Evolutionary conservation across 2,329 filamentous ascomycete species (phyloP).

Genomic region (Diaporthe sp.): DNA sequence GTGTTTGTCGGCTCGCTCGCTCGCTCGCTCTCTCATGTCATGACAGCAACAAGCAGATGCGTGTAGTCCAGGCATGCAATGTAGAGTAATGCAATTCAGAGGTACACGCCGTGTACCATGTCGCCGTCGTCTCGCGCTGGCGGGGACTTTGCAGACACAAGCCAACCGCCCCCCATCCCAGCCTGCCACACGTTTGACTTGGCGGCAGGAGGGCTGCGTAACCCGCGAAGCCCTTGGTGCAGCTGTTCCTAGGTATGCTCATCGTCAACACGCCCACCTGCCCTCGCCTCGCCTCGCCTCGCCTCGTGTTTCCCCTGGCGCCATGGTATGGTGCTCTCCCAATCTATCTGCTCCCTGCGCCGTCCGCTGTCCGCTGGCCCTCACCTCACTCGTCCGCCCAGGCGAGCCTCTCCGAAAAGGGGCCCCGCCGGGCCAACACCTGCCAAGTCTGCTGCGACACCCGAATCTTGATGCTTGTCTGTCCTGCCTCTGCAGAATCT

Average conservation of each 20-base stretch:
- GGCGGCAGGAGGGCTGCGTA: conserved; percentile 26
- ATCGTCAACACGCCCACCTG: not conserved
- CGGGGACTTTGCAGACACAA: conserved; percentile 1
- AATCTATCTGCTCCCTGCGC: not conserved
- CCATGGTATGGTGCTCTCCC: not conserved
- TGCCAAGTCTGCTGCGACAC: conserved; percentile 36
- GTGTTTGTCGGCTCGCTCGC: not conserved
- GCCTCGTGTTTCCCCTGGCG: conserved; percentile 18
- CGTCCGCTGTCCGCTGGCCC: not conserved
- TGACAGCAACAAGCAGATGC: not conserved
- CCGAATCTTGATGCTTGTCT: conserved; percentile 23
- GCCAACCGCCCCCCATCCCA: not conserved
- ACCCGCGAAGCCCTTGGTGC: not conserved
- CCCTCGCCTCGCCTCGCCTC: not conserved
- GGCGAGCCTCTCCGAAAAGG: not conserved
- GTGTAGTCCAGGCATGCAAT: not conserved
- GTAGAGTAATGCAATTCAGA: not conserved
- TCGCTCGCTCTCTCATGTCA: not conserved
- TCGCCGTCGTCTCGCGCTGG: not conserved
- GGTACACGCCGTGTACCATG: not conserved
- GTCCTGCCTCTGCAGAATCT: conserved; percentile 14
- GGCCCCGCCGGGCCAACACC: conserved; percentile 29
- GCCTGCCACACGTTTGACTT: conserved; percentile 39
- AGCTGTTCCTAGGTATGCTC: not conserved
- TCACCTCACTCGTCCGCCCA: not conserved